Base-by-base conservation (phyloP, 1,284 basidiomycete genomes). In the Lentinus polychrous region DNA sequence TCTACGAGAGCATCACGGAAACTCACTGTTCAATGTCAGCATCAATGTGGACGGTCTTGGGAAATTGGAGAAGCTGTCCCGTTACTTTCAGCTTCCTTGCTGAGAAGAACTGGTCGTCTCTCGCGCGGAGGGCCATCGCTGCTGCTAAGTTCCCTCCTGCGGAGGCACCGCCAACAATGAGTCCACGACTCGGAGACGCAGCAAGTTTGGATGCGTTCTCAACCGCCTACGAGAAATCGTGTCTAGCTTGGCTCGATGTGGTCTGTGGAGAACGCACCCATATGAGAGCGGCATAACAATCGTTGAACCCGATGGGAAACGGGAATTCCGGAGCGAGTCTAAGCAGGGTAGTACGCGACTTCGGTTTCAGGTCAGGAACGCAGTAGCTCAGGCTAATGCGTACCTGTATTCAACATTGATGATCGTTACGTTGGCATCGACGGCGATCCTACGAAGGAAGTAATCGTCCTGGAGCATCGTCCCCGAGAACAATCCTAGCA, bases 361-460 rank as follows among this genome's bases (percentile, higher is more conserved):
- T 22, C 38, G n/a, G 8, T 4, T 3, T 5, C 22, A 14, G 20
- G 11, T 14, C 17, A 6, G n/a, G n/a, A 20, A 20, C 7, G 5
- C 23, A 42, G 45, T 12, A 23, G 17, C 6, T 12, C 32, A 33
- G 31, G n/a, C 20, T 12, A 47, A 15, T 8, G 15, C 22, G n/a
- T 17, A 49, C 48, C 48, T 37, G n/a, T 48, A 51, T 4, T 48
- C 46, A n/a, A 51, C 40, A 17, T 42, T 51, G n/a, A 46, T 55
- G 32, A 66, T 60, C 2, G 67, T 52, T 14, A 51, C 39, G 15
- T 47, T 38, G 23, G 46, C 39, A 7, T 48, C 42, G 12, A 49
- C 45, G 23, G 40, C 31, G 2, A 50, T 8, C 2, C 24, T 35
- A 8, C 48, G 41, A 20, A 57, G 49, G 3, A 47, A 47, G n/a